Base-by-base conservation (phyloP, 805 yeast species). In the Candida xiaguanensis region DNA sequence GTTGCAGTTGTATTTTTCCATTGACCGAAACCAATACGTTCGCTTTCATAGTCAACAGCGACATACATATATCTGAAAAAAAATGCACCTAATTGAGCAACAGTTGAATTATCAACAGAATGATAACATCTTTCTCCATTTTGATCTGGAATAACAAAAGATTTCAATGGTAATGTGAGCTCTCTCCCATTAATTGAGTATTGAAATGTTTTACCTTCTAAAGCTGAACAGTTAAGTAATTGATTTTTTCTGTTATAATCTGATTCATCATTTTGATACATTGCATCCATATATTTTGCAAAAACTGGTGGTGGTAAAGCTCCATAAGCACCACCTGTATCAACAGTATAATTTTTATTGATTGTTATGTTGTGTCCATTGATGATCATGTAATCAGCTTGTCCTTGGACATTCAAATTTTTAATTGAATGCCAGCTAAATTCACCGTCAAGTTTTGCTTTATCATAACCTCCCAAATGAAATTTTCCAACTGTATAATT, bases 41-140 rank as follows among this genome's bases (percentile, higher is more conserved):
- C 15, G n/a, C n/a, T 23, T 33, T 33, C 22, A 9, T 5, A 33
- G 22, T 35, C 39, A 27, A 35, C 27, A 5, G 39, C 33, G 9
- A 35, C 8, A 27, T 13, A 26, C 18, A 22, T 11, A 11, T 28
- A 35, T 35, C 39, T 35, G 20, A 35, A 26, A 3, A 28, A 22
- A 15, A 5, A 24, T 4, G 27, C 18, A 12, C 36, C 36, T 8
- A 33, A 9, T 11, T 5, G 18, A 33, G 28, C 17, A 8, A 6
- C 7, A 24, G 19, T 17, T 11, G 5, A 8, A 12, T 5, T 16
- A 17, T 13, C 5, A 8, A 7, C 13, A 15, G 9, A 16, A 11
- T 6, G 5, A 30, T 17, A 30, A 30, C 8, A 7, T 11, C 8
- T n/a, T 9, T 20, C 32, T 9, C 32, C 32, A 3, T 8, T 9